These are phyloP conservation scores for Pseudodiploospora longispora DNA, from an alignment of 2,329 filamentous ascomycete genomes.

Conservation along the genomic window DNA sequence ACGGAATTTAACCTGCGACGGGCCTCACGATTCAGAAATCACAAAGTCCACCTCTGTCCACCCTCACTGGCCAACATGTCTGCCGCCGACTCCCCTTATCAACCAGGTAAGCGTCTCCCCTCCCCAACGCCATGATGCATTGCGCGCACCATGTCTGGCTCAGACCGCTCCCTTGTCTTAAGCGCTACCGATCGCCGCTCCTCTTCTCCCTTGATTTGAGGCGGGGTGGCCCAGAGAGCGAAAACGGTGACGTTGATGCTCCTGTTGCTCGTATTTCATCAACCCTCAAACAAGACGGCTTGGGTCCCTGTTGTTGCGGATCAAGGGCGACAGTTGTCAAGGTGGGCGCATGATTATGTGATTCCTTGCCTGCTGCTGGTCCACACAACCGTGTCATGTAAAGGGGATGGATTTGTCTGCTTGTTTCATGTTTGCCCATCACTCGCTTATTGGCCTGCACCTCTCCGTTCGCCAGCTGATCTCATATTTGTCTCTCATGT, in stretches of 20 bases:
- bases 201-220: not conserved
- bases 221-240: not conserved
- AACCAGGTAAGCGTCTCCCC: constrained; percentile 5
- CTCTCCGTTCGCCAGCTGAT: constrained; percentile 7
- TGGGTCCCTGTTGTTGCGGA: no score
- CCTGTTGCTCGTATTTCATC: no score
- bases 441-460: no score
- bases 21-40: constrained; percentile 2
- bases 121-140: not conserved
- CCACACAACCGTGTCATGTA: constrained; percentile 21
- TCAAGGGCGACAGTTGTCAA: no score
- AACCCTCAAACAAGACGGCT: no score
- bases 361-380: constrained; percentile 10
- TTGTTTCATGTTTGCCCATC: constrained; percentile 14
- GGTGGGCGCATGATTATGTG: no score
- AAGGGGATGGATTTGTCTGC: constrained; percentile 18
- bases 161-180: no score
- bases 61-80: constrained; percentile 8
- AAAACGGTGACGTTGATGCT: no score
- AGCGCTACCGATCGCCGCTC: no score
- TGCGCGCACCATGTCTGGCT: no score
- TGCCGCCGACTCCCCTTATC: constrained; percentile 5
- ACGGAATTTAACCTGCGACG: constrained; percentile 21
- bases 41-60: not conserved
- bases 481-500: constrained; percentile 3